Evolutionary conservation across 257 asterid genomes (phyloP).

Genomic region (Echites panduratus): DNA sequence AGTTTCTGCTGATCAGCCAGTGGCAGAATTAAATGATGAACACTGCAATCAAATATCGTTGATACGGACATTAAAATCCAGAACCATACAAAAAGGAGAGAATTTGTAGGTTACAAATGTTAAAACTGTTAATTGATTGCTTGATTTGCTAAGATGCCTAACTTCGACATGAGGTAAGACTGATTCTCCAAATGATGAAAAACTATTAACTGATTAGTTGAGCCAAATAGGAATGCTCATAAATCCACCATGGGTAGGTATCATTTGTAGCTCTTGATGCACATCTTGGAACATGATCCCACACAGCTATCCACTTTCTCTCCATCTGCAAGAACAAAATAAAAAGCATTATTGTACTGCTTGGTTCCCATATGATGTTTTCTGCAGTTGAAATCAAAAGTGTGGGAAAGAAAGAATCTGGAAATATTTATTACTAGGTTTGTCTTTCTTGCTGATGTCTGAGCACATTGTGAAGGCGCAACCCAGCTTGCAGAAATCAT

Average conservation of each 20-base stretch:
- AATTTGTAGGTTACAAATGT: too few species aligned
- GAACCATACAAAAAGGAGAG: neutral
- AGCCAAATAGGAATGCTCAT: neutral
- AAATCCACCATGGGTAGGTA: neutral
- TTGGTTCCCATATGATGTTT: too few species aligned
- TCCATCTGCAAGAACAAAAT: conserved; percentile 41
- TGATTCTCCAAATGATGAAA: neutral
- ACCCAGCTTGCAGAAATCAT: conserved; percentile 77
- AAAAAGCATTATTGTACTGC: neutral
- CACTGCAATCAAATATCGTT: neutral
- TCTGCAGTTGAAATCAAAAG: too few species aligned
- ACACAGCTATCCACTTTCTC: conserved; percentile 73
- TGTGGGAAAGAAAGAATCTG: too few species aligned
- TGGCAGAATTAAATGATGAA: neutral
- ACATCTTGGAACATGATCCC: conserved; percentile 75
- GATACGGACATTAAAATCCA: neutral
- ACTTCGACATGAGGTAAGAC: too few species aligned
- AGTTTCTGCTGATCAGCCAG: neutral
- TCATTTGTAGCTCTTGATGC: conserved; percentile 46
- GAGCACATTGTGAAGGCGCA: conserved; percentile 86
- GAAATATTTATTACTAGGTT: conserved; percentile 45
- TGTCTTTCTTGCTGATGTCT: conserved; percentile 45
- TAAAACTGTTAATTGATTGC: neutral
- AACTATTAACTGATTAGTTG: neutral
- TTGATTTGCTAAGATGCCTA: neutral